Evolutionary conservation across 1,139 yeast genomes (phyloP).

Genomic region (Candida sanyaensis): DNA sequence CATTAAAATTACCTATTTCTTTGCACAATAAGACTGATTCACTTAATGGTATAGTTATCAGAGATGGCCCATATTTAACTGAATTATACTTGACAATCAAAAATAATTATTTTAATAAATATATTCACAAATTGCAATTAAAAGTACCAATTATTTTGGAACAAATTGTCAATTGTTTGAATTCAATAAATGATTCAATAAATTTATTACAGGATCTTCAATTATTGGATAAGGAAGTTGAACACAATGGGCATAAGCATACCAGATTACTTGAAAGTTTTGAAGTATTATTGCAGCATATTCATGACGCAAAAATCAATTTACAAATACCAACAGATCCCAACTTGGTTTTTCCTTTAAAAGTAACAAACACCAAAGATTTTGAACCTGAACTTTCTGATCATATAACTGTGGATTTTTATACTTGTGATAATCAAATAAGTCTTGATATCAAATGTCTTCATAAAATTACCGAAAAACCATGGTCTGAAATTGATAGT

Average conservation of each 20-base stretch:
- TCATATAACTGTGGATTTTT: slow-evolving; percentile 38
- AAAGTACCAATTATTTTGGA: slow-evolving; percentile 32
- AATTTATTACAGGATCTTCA: slow-evolving; percentile 23
- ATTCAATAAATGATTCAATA: slow-evolving; percentile 33
- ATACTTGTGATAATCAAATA: slow-evolving; percentile 47
- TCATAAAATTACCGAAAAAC: slow-evolving; percentile 38
- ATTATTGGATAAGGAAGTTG: slow-evolving; percentile 6
- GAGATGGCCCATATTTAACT: slow-evolving; percentile 44
- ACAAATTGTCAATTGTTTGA: slow-evolving; percentile 36
- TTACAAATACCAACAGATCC: slow-evolving; percentile 49
- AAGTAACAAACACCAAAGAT: slow-evolving; percentile 24
- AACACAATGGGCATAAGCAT: slow-evolving; percentile 14
- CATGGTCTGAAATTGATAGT: slow-evolving; percentile 42
- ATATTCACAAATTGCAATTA: slow-evolving; percentile 26
- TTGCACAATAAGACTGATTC: slow-evolving; percentile 40
- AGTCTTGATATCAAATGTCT: slow-evolving; percentile 45
- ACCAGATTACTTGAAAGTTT: slow-evolving; percentile 26
- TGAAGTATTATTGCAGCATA: slow-evolving; percentile 25
- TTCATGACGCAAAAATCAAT: slow-evolving; percentile 35
- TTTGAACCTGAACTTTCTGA: slow-evolving; percentile 39
- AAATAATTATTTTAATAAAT: slow-evolving; percentile 35
- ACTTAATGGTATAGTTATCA: slow-evolving; percentile 41
- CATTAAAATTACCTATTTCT: slow-evolving; percentile 42
- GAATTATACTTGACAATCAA: slow-evolving; percentile 28
- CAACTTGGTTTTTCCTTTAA: slow-evolving; percentile 39